Evolutionary conservation across 2,329 filamentous ascomycete genomes (phyloP).

Genomic region (Didymellaceae sp.): DNA sequence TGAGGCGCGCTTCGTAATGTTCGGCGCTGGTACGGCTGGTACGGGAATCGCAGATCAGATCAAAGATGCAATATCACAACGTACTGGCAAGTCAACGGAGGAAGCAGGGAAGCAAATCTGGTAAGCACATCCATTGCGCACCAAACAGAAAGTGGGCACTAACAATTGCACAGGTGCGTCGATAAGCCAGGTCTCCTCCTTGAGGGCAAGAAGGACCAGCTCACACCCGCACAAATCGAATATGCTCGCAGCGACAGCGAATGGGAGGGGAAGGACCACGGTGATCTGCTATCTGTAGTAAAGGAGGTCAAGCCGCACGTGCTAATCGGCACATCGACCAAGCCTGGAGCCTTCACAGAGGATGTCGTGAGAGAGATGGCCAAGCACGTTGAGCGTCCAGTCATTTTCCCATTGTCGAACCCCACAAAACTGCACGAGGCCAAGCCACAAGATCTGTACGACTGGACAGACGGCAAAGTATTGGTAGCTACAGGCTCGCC

Average conservation of each 20-base stretch:
- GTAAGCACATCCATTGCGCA: constrained; percentile 33
- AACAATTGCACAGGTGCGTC: constrained; percentile 59
- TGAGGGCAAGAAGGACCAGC: constrained; percentile 63
- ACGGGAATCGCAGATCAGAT: constrained; percentile 88
- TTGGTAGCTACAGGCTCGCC: constrained; percentile 85
- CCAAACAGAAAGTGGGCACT: background rate
- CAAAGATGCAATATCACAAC: constrained; percentile 75
- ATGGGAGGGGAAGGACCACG: constrained; percentile 65
- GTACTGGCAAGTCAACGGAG: constrained; percentile 70
- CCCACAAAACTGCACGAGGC: constrained; percentile 86
- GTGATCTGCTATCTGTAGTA: constrained; percentile 70
- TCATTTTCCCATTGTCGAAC: constrained; percentile 87
- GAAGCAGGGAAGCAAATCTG: constrained; percentile 83
- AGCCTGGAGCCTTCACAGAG: constrained; percentile 76
- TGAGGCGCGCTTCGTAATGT: constrained; percentile 76
- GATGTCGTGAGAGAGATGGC: constrained; percentile 79
- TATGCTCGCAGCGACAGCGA: constrained; percentile 71
- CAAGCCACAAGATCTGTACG: constrained; percentile 73
- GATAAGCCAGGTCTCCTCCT: constrained; percentile 82
- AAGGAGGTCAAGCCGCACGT: constrained; percentile 78
- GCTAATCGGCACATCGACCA: constrained; percentile 83
- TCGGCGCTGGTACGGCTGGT: constrained; percentile 81
- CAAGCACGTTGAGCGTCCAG: constrained; percentile 73
- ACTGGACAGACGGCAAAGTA: constrained; percentile 79
- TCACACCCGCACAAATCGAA: constrained; percentile 70